A percentile compares a stretch with the other conserved stretches of the same genome.
Evolutionary conservation across 129 eudicot genomes (phyloP).

Genomic region (Centella asiatica): DNA sequence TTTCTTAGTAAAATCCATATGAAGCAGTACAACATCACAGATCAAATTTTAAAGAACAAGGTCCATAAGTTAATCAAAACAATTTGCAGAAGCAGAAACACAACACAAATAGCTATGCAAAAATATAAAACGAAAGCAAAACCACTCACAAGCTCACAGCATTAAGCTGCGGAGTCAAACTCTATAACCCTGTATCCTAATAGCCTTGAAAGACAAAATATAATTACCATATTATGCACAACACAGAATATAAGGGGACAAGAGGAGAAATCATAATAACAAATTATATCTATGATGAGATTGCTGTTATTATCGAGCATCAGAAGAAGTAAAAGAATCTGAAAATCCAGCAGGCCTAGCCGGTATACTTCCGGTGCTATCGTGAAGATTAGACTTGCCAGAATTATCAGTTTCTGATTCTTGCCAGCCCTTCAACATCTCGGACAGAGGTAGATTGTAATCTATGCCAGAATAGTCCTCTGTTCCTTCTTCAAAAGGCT

Average conservation of each 20-base stretch:
- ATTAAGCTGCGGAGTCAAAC: too few relatives aligned
- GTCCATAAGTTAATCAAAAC: neutral
- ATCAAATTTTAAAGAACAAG: too few relatives aligned
- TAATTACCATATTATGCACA: too few relatives aligned
- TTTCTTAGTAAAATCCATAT: too few relatives aligned
- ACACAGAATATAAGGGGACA: too few relatives aligned
- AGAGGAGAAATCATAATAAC: too few relatives aligned
- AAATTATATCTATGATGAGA: too few relatives aligned
- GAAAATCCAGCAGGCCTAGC: slow-evolving; percentile 37
- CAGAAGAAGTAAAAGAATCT: slow-evolving; percentile 36
- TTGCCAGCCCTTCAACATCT: slow-evolving; percentile 38
- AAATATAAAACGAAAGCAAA: neutral
- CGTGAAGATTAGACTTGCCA: slow-evolving; percentile 25
- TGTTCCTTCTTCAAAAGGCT: slow-evolving; percentile 21
- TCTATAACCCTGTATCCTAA: too few relatives aligned
- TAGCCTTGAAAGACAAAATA: too few relatives aligned
- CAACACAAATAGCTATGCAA: neutral
- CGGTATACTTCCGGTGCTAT: slow-evolving; percentile 41
- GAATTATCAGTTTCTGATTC: slow-evolving; percentile 22
- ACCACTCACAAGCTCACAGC: neutral
- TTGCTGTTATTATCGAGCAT: slow-evolving; percentile 31
- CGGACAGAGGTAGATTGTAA: slow-evolving; percentile 21
- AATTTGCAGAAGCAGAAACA: neutral
- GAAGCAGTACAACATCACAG: too few relatives aligned
- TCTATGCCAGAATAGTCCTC: slow-evolving; percentile 24